A percentile compares a stretch with the other conserved stretches of the same genome.
phyloP scores from a whole-genome alignment of 2,329 filamentous ascomycete species.

The Byssothecium circinans region DNA sequence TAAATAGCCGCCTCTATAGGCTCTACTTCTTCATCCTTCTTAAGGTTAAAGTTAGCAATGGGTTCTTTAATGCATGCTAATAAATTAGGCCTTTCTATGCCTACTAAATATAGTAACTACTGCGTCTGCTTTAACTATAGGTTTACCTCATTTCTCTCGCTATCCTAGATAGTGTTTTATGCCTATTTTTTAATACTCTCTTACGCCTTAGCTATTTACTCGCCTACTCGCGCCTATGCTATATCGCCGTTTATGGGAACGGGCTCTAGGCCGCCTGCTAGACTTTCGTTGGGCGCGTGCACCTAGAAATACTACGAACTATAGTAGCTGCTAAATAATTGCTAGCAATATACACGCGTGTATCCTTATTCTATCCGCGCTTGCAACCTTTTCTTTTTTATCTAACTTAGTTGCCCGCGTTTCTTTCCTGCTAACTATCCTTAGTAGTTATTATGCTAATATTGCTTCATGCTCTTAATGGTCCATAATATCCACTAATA shows the following conservation, averaged over 20 bases:
- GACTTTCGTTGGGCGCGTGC: neutral
- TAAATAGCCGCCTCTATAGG: conserved; percentile 15
- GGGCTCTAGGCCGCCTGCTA: conserved; percentile 1
- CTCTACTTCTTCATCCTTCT: conserved; percentile 8
- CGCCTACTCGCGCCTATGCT: conserved; percentile 8
- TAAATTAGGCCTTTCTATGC: conserved; percentile 15
- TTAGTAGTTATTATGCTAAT: no score
- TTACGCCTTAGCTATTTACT: conserved; percentile 11
- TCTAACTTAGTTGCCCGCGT: no score
- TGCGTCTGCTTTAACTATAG: conserved; percentile 12
- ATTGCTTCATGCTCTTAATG: no score
- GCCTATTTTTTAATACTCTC: conserved; percentile 10
- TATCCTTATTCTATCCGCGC: conserved; percentile 3
- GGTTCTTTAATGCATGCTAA: conserved; percentile 16
- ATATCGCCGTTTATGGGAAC: conserved; percentile 7
- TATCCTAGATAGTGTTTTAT: conserved; percentile 11
- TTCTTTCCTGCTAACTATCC: no score
- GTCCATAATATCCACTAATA: no score
- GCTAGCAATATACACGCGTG: conserved; percentile 9
- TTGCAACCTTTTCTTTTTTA: conserved; percentile 4
- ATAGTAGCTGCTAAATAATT: conserved; percentile 5
- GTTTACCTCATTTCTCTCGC: conserved; percentile 14
- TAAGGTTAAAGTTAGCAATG: conserved; percentile 5
- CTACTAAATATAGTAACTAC: conserved; percentile 19
- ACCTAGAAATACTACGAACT: conserved; percentile 16